Conservation (phyloP, 2,329 filamentous ascomycete species). For the Cladosporium cucumerinum region DNA sequence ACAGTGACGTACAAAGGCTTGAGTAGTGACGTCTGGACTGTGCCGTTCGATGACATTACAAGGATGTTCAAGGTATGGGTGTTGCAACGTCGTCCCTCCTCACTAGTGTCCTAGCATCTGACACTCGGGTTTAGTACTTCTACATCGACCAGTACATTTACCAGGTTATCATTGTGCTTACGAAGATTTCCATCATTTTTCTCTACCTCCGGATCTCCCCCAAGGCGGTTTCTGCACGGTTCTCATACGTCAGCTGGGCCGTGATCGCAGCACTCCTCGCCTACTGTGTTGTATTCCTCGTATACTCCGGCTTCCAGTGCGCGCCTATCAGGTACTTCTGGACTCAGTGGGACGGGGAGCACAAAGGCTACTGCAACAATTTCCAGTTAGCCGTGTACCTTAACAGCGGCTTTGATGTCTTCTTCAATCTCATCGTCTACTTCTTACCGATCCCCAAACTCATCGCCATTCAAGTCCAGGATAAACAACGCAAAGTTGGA, state of each 20-base stretch:
- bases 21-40: neutral
- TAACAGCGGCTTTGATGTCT: neutral
- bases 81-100: neutral
- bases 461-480: neutral
- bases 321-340: neutral
- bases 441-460: neutral
- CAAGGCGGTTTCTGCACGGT: neutral
- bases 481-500: neutral
- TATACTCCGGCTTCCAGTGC: neutral
- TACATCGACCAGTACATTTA: conserved; percentile 10
- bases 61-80: conserved; percentile 6
- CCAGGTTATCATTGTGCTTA: neutral
- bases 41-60: neutral
- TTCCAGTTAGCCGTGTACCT: neutral
- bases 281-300: neutral
- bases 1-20: neutral
- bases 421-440: neutral
- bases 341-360: conserved; percentile 5
- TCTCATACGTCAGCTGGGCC: neutral
- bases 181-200: conserved; percentile 7
- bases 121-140: neutral
- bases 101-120: neutral
- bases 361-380: neutral
- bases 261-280: neutral
- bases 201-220: neutral